Percentiles rank a stretch among this genome's conserved stretches.
Conservation (phyloP, 2,329 filamentous ascomycete genomes). For the Teratosphaeriaceae sp. region DNA sequence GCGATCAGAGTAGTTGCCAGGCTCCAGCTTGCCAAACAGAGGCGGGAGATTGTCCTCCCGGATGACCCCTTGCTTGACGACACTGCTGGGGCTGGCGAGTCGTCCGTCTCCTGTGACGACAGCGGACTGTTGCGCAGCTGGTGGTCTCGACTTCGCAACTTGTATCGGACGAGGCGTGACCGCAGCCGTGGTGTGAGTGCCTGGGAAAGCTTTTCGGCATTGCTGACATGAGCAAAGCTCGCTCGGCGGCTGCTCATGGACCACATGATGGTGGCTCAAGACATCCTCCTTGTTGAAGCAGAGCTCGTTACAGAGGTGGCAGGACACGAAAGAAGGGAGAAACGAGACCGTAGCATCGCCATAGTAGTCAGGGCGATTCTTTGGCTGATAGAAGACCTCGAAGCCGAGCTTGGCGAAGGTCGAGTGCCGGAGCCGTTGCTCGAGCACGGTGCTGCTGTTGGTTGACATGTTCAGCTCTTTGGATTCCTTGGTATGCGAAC, state of each 20-base stretch:
- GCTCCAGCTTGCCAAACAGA: conserved; percentile 1
- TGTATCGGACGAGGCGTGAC: too few species aligned
- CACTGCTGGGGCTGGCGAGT: background rate
- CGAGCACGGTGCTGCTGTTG: background rate
- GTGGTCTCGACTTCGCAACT: too few species aligned
- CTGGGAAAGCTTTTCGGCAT: background rate
- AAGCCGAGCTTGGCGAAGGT: background rate
- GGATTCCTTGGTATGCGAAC: too few species aligned
- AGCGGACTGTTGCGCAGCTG: background rate
- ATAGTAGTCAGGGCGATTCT: background rate
- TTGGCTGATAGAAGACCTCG: background rate
- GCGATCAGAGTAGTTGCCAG: background rate
- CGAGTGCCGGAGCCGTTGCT: background rate
- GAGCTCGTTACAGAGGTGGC: background rate
- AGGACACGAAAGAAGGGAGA: background rate
- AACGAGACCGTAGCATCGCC: background rate
- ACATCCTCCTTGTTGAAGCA: background rate
- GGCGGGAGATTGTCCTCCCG: conserved; percentile 1
- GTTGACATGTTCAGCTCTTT: background rate
- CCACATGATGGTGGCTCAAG: background rate
- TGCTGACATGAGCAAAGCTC: background rate
- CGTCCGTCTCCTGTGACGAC: background rate
- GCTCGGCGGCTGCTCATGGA: background rate
- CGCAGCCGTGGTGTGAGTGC: too few species aligned
- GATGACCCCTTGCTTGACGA: background rate